Evolutionary conservation across 768 basidiomycete species (phyloP).

Genomic region (Russula lepida): DNA sequence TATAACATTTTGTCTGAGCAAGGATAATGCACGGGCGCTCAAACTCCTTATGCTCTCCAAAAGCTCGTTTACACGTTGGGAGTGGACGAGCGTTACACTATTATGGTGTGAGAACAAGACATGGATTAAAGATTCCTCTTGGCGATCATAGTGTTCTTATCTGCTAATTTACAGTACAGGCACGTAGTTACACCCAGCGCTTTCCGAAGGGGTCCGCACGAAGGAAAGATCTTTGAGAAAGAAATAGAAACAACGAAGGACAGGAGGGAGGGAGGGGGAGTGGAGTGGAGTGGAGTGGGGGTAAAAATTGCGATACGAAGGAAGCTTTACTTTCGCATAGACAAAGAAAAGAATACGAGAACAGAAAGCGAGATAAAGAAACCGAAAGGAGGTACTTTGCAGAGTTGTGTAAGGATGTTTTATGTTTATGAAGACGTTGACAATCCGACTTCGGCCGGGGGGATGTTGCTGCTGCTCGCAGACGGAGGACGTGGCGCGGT

Average conservation of each 20-base stretch:
- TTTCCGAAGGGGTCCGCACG: not conserved
- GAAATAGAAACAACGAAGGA: not conserved
- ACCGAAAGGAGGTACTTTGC: not conserved
- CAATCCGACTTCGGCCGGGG: slow-evolving; percentile 3
- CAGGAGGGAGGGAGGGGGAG: too few relatives aligned
- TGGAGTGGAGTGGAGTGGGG: too few relatives aligned
- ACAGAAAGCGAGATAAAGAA: not conserved
- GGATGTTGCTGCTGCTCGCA: not conserved
- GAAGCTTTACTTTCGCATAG: not conserved
- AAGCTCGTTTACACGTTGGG: too few relatives aligned
- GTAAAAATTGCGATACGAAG: not conserved
- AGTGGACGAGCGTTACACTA: not conserved
- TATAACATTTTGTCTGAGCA: not conserved
- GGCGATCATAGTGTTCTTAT: slow-evolving; percentile 4
- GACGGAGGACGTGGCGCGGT: not conserved
- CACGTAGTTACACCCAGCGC: slow-evolving; percentile 4
- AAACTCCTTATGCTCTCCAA: too few relatives aligned
- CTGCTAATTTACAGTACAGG: slow-evolving; percentile 17
- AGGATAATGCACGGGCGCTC: too few relatives aligned
- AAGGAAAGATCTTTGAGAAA: not conserved
- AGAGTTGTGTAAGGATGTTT: not conserved
- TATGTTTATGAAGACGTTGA: slow-evolving; percentile 6
- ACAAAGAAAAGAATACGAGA: not conserved
- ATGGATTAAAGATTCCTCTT: slow-evolving; percentile 7
- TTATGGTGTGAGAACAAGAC: not conserved